A percentile compares a stretch with the other conserved stretches of the same genome.
Conservation (phyloP, 2,329 filamentous ascomycete species). For the Botrytis aclada region DNA sequence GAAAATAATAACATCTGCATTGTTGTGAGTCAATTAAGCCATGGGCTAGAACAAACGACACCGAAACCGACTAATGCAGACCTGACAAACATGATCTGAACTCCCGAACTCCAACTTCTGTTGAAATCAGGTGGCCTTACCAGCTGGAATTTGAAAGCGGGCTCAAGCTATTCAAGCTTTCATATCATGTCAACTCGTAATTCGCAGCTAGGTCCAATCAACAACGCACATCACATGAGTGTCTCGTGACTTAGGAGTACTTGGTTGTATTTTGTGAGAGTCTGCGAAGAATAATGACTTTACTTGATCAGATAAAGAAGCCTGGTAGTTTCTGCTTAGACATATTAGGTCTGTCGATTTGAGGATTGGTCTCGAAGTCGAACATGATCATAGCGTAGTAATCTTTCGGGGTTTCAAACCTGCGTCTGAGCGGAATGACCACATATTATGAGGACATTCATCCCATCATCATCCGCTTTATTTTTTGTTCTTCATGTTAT, state of each 20-base stretch:
- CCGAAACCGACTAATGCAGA: too few species aligned
- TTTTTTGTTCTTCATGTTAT: neutral
- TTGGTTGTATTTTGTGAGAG: neutral
- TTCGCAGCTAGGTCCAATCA: neutral
- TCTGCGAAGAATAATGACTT: neutral
- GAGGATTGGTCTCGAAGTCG: neutral
- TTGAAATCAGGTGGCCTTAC: neutral
- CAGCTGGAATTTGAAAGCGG: neutral
- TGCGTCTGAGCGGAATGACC: neutral
- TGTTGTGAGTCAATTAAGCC: neutral
- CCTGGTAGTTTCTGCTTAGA: neutral
- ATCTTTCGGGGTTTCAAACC: neutral
- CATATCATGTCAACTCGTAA: neutral
- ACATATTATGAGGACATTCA: neutral
- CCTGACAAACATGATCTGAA: neutral
- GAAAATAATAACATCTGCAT: neutral
- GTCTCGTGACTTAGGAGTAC: neutral
- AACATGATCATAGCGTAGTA: neutral
- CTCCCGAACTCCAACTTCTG: neutral
- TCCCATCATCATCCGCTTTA: neutral
- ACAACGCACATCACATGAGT: neutral
- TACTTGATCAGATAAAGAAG: neutral
- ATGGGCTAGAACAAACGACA: neutral
- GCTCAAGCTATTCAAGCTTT: neutral
- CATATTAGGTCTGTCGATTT: neutral